Evolutionary conservation across 2,329 filamentous ascomycete species (phyloP).

Genomic region (Reticulascus tulasneorum): DNA sequence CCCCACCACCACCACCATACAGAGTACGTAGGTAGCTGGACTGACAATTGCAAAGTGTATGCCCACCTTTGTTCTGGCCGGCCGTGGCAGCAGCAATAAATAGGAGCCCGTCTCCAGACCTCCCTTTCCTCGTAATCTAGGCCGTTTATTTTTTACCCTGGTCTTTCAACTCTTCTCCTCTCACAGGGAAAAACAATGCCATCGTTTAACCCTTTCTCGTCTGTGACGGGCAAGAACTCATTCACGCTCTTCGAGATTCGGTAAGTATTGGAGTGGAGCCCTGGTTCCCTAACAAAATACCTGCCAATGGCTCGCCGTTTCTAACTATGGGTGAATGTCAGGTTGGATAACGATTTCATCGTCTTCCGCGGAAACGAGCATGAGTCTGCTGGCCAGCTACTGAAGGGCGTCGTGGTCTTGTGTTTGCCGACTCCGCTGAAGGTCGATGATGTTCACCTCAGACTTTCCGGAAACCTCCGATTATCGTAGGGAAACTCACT

Average conservation of each 20-base stretch:
- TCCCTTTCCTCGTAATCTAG: constrained; percentile 6
- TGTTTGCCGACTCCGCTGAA: constrained; percentile 66
- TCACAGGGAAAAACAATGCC: too few relatives aligned
- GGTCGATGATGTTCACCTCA: constrained; percentile 69
- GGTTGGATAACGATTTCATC: constrained; percentile 74
- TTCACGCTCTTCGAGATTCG: constrained; percentile 56
- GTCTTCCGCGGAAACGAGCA: constrained; percentile 72
- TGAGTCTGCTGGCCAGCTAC: constrained; percentile 70
- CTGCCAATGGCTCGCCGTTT: not conserved
- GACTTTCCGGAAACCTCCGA: constrained; percentile 66
- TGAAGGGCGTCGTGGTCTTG: constrained; percentile 71
- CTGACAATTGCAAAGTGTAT: too few relatives aligned
- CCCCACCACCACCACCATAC: too few relatives aligned
- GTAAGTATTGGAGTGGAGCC: constrained; percentile 35
- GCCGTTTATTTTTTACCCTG: constrained; percentile 6
- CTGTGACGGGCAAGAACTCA: constrained; percentile 46
- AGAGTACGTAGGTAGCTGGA: too few relatives aligned
- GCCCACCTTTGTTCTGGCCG: constrained; percentile 11
- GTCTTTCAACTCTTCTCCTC: too few relatives aligned
- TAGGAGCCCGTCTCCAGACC: constrained; percentile 13
- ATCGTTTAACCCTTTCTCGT: constrained; percentile 52
- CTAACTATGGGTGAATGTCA: too few relatives aligned
- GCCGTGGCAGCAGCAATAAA: constrained; percentile 10
- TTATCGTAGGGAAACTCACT: constrained; percentile 53
- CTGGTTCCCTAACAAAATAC: not conserved